A percentile compares a stretch with the other conserved stretches of the same genome.
Evolutionary conservation across 2,329 filamentous ascomycete species (phyloP).

Genomic region (Hymenotorrendiella dingleyae): DNA sequence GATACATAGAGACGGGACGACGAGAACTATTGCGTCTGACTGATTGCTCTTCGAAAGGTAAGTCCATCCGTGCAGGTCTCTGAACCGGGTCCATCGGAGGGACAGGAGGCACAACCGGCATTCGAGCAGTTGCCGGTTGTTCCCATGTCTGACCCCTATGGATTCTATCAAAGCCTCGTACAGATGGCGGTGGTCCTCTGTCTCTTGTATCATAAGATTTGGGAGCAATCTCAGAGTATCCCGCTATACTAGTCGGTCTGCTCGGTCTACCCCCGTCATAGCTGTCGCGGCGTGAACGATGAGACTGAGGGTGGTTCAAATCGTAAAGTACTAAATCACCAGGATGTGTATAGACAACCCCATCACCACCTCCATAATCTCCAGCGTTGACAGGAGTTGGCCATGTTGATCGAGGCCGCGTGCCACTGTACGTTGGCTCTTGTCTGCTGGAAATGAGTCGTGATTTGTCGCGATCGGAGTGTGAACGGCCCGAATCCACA

Average conservation of each 20-base stretch:
- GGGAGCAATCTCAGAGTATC: slow-evolving; percentile 25
- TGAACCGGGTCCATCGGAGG: slow-evolving; percentile 29
- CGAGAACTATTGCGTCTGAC: slow-evolving; percentile 32
- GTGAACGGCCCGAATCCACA: slow-evolving; percentile 40
- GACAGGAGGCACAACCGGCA: slow-evolving; percentile 34
- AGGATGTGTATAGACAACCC: slow-evolving; percentile 59
- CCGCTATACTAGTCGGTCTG: slow-evolving; percentile 26
- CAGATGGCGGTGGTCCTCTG: slow-evolving; percentile 57
- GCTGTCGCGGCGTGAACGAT: slow-evolving; percentile 45
- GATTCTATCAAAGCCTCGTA: slow-evolving; percentile 65
- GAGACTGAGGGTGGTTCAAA: slow-evolving; percentile 43
- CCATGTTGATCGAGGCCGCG: slow-evolving; percentile 20
- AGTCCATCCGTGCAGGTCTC: slow-evolving; percentile 21
- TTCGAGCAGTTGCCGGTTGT: slow-evolving; percentile 36
- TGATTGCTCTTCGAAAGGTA: slow-evolving; percentile 16
- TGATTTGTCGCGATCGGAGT: slow-evolving; percentile 14
- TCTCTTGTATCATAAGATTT: slow-evolving; percentile 36
- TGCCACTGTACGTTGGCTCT: slow-evolving; percentile 18
- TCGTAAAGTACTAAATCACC: slow-evolving; percentile 57
- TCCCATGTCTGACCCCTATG: slow-evolving; percentile 43
- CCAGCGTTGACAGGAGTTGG: slow-evolving; percentile 28
- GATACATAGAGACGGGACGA: slow-evolving; percentile 25
- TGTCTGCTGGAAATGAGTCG: slow-evolving; percentile 19
- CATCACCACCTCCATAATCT: slow-evolving; percentile 50
- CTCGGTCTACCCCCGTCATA: slow-evolving; percentile 39